These are phyloP conservation scores for Canariomyces notabilis DNA, from an alignment of 2,329 filamentous ascomycete genomes.

Conservation along the genomic window DNA sequence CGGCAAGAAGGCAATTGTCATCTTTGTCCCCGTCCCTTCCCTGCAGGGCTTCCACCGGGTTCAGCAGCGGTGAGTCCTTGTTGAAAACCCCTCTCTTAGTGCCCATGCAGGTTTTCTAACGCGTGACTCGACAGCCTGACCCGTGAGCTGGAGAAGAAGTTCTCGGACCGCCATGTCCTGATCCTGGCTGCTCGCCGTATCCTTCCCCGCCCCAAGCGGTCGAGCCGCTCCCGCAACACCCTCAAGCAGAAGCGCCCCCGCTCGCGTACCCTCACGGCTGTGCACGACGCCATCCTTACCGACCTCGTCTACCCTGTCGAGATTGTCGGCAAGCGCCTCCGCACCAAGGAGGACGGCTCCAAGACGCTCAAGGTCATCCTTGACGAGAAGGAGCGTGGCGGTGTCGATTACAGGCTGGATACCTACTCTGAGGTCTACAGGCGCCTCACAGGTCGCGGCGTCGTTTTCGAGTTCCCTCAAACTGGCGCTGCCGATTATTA, in stretches of 20 bases:
- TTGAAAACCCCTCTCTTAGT: background rate
- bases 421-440: slow-evolving; percentile 99
- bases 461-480: slow-evolving; percentile 98
- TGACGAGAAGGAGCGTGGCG: slow-evolving; percentile 99
- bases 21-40: slow-evolving; percentile 99
- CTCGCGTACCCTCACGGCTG: slow-evolving; percentile 94
- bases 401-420: slow-evolving; percentile 98
- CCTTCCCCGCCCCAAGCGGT: slow-evolving; percentile 96
- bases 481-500: slow-evolving; percentile 75
- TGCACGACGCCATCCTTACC: slow-evolving; percentile 96
- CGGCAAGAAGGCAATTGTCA: slow-evolving; percentile 99
- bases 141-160: slow-evolving; percentile 99
- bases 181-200: slow-evolving; percentile 99
- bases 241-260: slow-evolving; percentile 99
- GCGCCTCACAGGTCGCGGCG: slow-evolving; percentile 90
- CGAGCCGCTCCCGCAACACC: slow-evolving; percentile 89
- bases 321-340: slow-evolving; percentile 98
- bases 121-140: slow-evolving; percentile 75
- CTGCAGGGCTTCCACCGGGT: slow-evolving; percentile 98
- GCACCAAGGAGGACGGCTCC: slow-evolving; percentile 97
- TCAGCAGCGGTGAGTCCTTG: slow-evolving; percentile 85
- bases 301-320: slow-evolving; percentile 99
- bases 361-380: slow-evolving; percentile 99
- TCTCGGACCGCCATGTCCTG: slow-evolving; percentile 99
- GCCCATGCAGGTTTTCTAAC: slow-evolving; percentile 2